Conservation (phyloP, 306 rosid genomes). For the Hippophae tibetana region DNA sequence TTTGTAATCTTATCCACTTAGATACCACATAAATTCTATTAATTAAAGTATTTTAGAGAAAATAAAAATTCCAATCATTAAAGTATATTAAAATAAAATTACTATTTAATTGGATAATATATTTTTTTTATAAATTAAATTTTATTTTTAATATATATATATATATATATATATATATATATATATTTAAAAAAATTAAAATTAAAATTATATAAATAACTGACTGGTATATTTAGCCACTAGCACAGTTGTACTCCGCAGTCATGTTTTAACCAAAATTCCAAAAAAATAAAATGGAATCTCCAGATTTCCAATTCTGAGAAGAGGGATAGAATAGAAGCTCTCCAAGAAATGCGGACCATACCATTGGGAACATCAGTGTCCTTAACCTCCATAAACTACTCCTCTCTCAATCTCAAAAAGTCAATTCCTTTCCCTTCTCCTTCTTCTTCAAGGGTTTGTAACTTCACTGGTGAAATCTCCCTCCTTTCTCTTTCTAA, state of each 20-base stretch:
- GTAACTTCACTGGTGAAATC: conserved; percentile 31
- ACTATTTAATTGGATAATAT: too few species aligned
- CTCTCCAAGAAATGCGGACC: conserved; percentile 65
- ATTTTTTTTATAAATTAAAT: too few species aligned
- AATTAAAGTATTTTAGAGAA: too few species aligned
- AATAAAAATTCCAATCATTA: too few species aligned
- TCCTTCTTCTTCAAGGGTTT: conserved; percentile 23
- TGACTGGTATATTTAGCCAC: too few species aligned
- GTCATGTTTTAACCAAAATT: background rate
- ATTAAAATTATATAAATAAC: too few species aligned
- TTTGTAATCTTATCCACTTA: too few species aligned
- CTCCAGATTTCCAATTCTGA: conserved; percentile 10
- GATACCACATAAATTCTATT: too few species aligned
- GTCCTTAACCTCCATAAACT: conserved; percentile 41
- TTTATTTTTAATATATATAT: too few species aligned
- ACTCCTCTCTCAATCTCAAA: conserved; percentile 21
- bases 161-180: too few species aligned
- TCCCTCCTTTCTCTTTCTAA: conserved; percentile 38
- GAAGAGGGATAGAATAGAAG: conserved; percentile 12
- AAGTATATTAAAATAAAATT: too few species aligned
- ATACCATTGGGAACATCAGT: conserved; percentile 57
- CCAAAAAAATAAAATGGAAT: background rate
- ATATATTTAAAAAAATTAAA: too few species aligned
- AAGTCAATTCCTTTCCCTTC: conserved; percentile 26
- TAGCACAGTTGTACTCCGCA: background rate